Percentiles rank a stretch among this genome's conserved stretches.
Conservation (phyloP, 1,284 basidiomycete genomes). For the Ganoderma boninense region DNA sequence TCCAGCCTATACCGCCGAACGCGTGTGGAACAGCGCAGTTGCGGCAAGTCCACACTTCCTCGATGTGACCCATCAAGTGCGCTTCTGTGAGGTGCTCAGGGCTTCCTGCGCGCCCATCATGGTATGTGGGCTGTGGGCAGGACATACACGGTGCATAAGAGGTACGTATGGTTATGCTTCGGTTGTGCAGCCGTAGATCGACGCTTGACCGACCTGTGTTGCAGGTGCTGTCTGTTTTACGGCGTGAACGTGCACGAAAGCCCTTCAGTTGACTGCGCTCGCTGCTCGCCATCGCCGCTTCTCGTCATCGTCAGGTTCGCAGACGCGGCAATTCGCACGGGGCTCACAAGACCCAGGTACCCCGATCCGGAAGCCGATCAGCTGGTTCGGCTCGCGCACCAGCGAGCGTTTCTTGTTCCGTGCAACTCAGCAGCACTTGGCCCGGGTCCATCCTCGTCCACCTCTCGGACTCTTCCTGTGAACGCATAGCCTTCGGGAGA, state of each 20-base stretch:
- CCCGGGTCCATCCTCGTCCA: slow-evolving; percentile 12
- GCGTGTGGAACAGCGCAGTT: slow-evolving; percentile 11
- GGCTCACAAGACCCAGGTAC: slow-evolving; percentile 29
- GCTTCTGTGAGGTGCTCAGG: slow-evolving; percentile 22
- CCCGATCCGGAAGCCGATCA: slow-evolving; percentile 35
- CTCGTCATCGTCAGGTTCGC: neutral
- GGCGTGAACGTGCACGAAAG: slow-evolving; percentile 6
- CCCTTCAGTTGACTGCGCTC: slow-evolving; percentile 7
- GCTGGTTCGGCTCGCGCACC: slow-evolving; percentile 19
- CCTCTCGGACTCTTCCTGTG: slow-evolving; percentile 27
- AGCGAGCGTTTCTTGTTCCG: slow-evolving; percentile 26
- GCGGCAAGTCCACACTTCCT: slow-evolving; percentile 18
- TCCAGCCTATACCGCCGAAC: neutral
- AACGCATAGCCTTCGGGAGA: slow-evolving; percentile 28
- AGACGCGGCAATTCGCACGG: slow-evolving; percentile 22
- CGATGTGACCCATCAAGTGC: slow-evolving; percentile 3
- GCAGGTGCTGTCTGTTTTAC: slow-evolving; percentile 10
- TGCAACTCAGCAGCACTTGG: slow-evolving; percentile 22
- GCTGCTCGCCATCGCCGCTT: slow-evolving; percentile 12
- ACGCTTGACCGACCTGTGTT: slow-evolving; percentile 4
- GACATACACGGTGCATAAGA: neutral
- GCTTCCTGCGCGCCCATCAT: slow-evolving; percentile 11
- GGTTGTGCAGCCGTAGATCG: neutral
- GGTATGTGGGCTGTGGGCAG: slow-evolving; percentile 5
- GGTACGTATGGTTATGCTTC: slow-evolving; percentile 13